A percentile compares a stretch with the other conserved stretches of the same genome.
Conservation (phyloP, 345 rosid genomes). For the Eucalyptus erythrocorys region DNA sequence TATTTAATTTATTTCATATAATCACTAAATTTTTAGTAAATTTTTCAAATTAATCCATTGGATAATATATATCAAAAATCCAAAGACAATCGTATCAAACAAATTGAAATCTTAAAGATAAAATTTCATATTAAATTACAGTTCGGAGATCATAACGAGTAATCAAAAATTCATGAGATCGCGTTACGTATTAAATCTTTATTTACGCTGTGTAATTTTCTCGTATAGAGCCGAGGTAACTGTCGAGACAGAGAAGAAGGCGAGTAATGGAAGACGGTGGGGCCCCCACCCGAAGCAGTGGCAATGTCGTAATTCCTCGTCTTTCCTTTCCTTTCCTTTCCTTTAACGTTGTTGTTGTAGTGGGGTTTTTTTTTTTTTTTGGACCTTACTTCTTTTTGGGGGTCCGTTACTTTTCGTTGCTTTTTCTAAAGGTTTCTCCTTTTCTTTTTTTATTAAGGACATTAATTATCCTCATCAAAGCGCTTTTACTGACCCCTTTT, state of each 20-base stretch:
- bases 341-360: neutral
- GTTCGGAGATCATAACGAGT: too few relatives aligned
- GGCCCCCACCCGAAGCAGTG: neutral
- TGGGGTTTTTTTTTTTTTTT: neutral
- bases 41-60: too few relatives aligned
- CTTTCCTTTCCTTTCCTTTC: neutral
- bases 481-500: neutral
- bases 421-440: neutral
- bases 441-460: neutral
- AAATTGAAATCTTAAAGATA: too few relatives aligned
- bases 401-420: neutral
- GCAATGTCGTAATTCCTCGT: neutral
- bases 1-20: too few relatives aligned
- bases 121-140: too few relatives aligned
- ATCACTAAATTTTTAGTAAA: too few relatives aligned
- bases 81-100: too few relatives aligned
- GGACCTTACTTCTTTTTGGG: neutral
- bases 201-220: too few relatives aligned
- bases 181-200: too few relatives aligned
- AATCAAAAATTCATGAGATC: too few relatives aligned
- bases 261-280: neutral
- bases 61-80: too few relatives aligned
- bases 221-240: neutral
- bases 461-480: neutral
- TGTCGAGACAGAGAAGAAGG: neutral